Evolutionary conservation across 2,329 filamentous ascomycete genomes (phyloP).

Genomic region (Esteya vermicola): DNA sequence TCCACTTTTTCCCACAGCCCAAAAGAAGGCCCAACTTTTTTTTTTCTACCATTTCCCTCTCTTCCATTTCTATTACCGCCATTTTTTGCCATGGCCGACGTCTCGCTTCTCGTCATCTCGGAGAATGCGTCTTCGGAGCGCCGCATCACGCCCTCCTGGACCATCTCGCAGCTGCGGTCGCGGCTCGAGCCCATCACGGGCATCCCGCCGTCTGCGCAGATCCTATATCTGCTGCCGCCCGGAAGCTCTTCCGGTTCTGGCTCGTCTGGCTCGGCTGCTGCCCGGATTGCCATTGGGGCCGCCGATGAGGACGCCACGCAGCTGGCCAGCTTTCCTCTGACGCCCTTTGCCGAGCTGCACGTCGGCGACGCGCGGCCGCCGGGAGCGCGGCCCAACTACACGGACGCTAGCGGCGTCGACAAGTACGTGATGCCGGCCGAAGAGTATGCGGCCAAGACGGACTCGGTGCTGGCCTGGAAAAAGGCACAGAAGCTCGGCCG

Average conservation of each 20-base stretch:
- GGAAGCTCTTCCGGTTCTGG: not conserved
- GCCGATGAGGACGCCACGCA: conserved; percentile 57
- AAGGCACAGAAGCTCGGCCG: conserved; percentile 88
- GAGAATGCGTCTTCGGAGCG: conserved; percentile 73
- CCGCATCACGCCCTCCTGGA: conserved; percentile 85
- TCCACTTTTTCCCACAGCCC: too few species aligned
- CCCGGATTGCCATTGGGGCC: conserved; percentile 51
- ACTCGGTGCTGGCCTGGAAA: conserved; percentile 93
- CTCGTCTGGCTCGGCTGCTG: conserved; percentile 21
- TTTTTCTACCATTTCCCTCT: too few species aligned
- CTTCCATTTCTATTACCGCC: conserved; percentile 1
- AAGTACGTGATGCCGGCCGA: conserved; percentile 82
- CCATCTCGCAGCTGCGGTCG: conserved; percentile 65
- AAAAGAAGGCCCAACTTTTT: too few species aligned
- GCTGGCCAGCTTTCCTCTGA: conserved; percentile 51
- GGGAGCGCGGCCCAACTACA: conserved; percentile 63
- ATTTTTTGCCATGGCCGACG: conserved; percentile 58
- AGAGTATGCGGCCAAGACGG: conserved; percentile 73
- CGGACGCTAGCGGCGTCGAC: conserved; percentile 64
- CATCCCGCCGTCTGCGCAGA: conserved; percentile 68
- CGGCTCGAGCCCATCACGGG: conserved; percentile 91
- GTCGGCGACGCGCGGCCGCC: conserved; percentile 70
- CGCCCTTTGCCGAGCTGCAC: conserved; percentile 64
- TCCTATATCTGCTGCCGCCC: conserved; percentile 52
- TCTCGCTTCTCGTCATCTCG: conserved; percentile 61